Evolutionary conservation across 2,329 filamentous ascomycete species (phyloP).

Genomic region (Cercospora citrullina): DNA sequence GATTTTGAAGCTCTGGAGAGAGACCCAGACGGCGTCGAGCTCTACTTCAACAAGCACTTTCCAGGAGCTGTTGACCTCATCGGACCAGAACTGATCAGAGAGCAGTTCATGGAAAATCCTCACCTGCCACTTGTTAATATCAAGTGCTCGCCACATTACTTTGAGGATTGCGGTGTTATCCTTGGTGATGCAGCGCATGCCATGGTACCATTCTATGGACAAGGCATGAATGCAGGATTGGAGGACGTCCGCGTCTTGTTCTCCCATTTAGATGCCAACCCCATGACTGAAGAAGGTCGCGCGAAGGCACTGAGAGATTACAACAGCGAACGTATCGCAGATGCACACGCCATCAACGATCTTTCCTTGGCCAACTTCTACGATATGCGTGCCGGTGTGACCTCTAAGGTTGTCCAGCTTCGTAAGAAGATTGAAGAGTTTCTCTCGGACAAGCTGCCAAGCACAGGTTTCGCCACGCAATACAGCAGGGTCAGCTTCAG

Average conservation of each 20-base stretch:
- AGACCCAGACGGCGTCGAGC: conserved; percentile 59
- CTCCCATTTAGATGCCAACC: conserved; percentile 71
- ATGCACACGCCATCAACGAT: conserved; percentile 89
- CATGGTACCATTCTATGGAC: conserved; percentile 98
- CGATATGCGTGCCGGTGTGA: conserved; percentile 88
- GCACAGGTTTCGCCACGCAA: conserved; percentile 84
- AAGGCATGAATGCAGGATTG: conserved; percentile 95
- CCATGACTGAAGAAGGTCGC: conserved; percentile 43
- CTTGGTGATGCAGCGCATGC: conserved; percentile 93
- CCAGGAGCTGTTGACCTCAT: conserved; percentile 77
- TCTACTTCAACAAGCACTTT: conserved; percentile 81
- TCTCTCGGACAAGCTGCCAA: conserved; percentile 72
- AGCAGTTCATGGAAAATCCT: conserved; percentile 77
- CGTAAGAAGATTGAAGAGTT: conserved; percentile 86
- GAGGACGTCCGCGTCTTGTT: conserved; percentile 93
- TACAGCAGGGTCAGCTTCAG: conserved; percentile 92
- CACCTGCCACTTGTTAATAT: conserved; percentile 92
- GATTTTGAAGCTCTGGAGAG: conserved; percentile 69
- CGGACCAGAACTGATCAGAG: conserved; percentile 63
- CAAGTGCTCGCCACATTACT: conserved; percentile 89
- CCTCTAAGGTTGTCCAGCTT: conserved; percentile 72
- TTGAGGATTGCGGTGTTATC: conserved; percentile 72
- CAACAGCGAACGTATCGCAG: conserved; percentile 68
- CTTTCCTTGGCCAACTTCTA: conserved; percentile 87
- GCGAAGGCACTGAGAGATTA: conserved; percentile 67